These are phyloP conservation scores for Botrytis hyacinthi DNA, from an alignment of 2,329 filamentous ascomycete species.

Conservation along the genomic window DNA sequence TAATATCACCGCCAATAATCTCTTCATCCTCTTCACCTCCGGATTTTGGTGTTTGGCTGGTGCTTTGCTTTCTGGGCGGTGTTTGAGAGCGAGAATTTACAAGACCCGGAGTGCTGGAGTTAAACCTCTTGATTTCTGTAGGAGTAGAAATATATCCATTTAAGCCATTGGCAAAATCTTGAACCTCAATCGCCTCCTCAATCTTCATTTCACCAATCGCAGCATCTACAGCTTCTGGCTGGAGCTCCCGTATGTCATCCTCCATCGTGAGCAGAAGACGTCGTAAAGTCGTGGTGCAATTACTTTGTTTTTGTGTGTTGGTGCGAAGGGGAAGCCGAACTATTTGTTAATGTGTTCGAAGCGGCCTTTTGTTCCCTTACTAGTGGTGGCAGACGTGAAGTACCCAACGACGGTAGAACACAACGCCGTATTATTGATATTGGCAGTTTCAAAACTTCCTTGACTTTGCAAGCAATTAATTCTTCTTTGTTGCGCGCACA, in stretches of 20 bases:
- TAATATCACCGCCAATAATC: conserved; percentile 58
- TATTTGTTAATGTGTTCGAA: conserved; percentile 12
- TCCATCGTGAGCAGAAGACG: conserved; percentile 31
- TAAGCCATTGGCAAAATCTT: conserved; percentile 31
- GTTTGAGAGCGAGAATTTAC: conserved; percentile 32
- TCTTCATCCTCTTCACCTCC: conserved; percentile 44
- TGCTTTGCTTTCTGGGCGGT: conserved; percentile 30
- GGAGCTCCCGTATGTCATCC: conserved; percentile 33
- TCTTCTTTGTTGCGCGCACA: conserved; percentile 16
- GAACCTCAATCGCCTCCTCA: conserved; percentile 28
- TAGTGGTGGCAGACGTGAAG: conserved; percentile 12
- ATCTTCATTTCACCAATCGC: conserved; percentile 40
- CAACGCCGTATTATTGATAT: conserved; percentile 8
- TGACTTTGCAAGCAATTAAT: conserved; percentile 17
- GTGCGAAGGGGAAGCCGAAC: conserved; percentile 18
- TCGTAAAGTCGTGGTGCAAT: conserved; percentile 15
- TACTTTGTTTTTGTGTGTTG: conserved; percentile 15
- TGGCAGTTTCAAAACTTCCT: neutral
- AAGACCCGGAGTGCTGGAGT: conserved; percentile 31
- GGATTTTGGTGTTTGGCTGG: conserved; percentile 37
- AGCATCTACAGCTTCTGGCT: conserved; percentile 35
- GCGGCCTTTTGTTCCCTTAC: conserved; percentile 6
- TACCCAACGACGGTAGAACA: conserved; percentile 5
- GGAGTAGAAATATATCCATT: conserved; percentile 26
- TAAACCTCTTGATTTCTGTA: conserved; percentile 29